These are phyloP conservation scores for Russula brevipes DNA, from an alignment of 768 basidiomycete genomes.

Conservation along the genomic window DNA sequence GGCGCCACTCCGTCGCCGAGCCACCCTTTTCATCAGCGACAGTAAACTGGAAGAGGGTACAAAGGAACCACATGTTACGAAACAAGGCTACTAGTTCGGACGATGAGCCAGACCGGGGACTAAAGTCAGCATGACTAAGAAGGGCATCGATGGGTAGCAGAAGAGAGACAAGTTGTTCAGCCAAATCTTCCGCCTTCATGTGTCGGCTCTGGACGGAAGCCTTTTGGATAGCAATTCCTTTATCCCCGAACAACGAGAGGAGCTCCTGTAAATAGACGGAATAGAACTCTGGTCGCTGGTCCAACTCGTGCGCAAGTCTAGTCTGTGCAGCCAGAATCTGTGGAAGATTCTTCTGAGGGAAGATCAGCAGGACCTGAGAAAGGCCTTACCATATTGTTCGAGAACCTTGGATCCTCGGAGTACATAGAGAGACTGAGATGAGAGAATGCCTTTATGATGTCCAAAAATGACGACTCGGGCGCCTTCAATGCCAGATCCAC, in stretches of 20 bases:
- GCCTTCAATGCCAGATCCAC: slow-evolving; percentile 84
- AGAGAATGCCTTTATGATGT: slow-evolving; percentile 82
- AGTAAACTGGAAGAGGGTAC: slow-evolving; percentile 80
- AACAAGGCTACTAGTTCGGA: slow-evolving; percentile 68
- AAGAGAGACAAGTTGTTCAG: slow-evolving; percentile 81
- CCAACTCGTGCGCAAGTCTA: slow-evolving; percentile 74
- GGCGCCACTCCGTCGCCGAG: slow-evolving; percentile 72
- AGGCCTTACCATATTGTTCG: slow-evolving; percentile 75
- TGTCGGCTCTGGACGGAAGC: slow-evolving; percentile 59
- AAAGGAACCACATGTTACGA: slow-evolving; percentile 92
- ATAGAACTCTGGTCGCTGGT: slow-evolving; percentile 69
- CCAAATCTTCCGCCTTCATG: slow-evolving; percentile 75
- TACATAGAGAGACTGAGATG: slow-evolving; percentile 81
- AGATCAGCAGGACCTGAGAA: neutral
- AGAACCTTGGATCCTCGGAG: slow-evolving; percentile 80
- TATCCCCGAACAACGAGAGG: slow-evolving; percentile 81
- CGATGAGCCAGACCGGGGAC: slow-evolving; percentile 50
- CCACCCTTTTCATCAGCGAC: slow-evolving; percentile 45
- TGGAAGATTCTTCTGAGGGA: neutral
- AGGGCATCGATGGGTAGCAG: slow-evolving; percentile 89
- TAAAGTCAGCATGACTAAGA: slow-evolving; percentile 64
- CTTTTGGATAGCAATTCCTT: slow-evolving; percentile 87
- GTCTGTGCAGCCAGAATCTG: slow-evolving; percentile 90
- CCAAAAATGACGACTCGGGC: slow-evolving; percentile 68
- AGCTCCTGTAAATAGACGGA: slow-evolving; percentile 79